Percentiles rank a stretch among this genome's conserved stretches.
Evolutionary conservation across 768 basidiomycete genomes (phyloP).

Genomic region (Panus rudis): DNA sequence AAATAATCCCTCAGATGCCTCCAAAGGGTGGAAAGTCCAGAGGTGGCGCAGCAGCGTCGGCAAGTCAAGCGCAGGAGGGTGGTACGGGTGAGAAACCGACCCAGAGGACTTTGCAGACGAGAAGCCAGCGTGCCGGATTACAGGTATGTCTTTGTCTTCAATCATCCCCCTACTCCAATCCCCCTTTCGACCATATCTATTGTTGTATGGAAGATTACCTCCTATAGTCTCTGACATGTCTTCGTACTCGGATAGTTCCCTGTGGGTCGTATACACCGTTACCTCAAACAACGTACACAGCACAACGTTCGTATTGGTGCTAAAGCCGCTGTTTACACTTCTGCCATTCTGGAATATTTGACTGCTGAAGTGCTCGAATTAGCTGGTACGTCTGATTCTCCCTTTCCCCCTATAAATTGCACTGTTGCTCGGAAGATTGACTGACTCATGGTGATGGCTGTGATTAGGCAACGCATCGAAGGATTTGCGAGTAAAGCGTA

Average conservation of each 20-base stretch:
- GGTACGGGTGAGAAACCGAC: constrained; percentile 26
- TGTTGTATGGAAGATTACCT: neutral
- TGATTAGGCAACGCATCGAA: constrained; percentile 92
- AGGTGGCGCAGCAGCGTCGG: constrained; percentile 28
- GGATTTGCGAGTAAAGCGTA: constrained; percentile 94
- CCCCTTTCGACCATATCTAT: no score
- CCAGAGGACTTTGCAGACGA: constrained; percentile 45
- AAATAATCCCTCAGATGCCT: no score
- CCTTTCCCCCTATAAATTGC: neutral
- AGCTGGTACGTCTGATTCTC: constrained; percentile 54
- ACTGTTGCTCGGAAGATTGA: neutral
- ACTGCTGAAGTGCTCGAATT: constrained; percentile 95
- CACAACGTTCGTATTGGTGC: constrained; percentile 94
- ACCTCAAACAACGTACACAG: constrained; percentile 85
- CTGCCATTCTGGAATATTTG: constrained; percentile 91
- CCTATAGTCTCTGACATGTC: neutral
- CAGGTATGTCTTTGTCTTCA: constrained; percentile 47
- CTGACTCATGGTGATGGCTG: neutral
- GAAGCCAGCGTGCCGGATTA: constrained; percentile 81
- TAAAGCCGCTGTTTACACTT: constrained; percentile 97
- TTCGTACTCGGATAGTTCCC: constrained; percentile 57
- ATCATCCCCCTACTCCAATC: neutral
- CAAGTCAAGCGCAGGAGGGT: constrained; percentile 25
- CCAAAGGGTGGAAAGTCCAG: constrained; percentile 53
- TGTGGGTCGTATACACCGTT: constrained; percentile 96